phyloP scores from a whole-genome alignment of 257 asterid species.

The Catharanthus roseus region DNA sequence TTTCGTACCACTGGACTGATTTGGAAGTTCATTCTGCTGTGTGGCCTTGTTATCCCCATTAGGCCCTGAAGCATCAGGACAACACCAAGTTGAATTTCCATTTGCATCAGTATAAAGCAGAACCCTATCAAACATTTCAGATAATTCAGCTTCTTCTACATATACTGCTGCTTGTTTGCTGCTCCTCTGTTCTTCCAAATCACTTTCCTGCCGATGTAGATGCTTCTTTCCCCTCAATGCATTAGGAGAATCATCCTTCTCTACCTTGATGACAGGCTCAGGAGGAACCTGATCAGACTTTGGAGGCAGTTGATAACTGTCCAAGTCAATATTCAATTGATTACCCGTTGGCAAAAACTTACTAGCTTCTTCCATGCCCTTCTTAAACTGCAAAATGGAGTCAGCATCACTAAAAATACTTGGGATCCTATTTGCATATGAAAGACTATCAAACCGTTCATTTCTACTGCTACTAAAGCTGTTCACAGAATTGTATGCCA shows the following conservation, averaged over 20 bases:
- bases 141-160: conserved; percentile 65
- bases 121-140: conserved; percentile 76
- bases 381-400: conserved; percentile 71
- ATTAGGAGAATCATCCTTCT: conserved; percentile 39
- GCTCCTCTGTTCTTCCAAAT: conserved; percentile 63
- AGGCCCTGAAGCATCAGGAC: conserved; percentile 10
- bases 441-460: conserved; percentile 32
- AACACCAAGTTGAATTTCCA: conserved; percentile 24
- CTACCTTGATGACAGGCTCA: conserved; percentile 40
- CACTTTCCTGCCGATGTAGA: conserved; percentile 48
- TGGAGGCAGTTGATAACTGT: conserved; percentile 58
- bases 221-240: conserved; percentile 68
- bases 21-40: conserved; percentile 24
- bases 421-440: conserved; percentile 28
- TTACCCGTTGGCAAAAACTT: conserved; percentile 63
- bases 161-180: conserved; percentile 72
- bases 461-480: conserved; percentile 24
- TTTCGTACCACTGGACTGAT: conserved; percentile 34
- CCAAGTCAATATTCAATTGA: conserved; percentile 68
- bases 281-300: conserved; percentile 45
- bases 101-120: conserved; percentile 51
- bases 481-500: conserved; percentile 22
- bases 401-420: conserved; percentile 53
- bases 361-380: conserved; percentile 93
- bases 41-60: conserved; percentile 14